phyloP scores from a whole-genome alignment of 108 stramenopile species.

The Conticribra weissflogii region DNA sequence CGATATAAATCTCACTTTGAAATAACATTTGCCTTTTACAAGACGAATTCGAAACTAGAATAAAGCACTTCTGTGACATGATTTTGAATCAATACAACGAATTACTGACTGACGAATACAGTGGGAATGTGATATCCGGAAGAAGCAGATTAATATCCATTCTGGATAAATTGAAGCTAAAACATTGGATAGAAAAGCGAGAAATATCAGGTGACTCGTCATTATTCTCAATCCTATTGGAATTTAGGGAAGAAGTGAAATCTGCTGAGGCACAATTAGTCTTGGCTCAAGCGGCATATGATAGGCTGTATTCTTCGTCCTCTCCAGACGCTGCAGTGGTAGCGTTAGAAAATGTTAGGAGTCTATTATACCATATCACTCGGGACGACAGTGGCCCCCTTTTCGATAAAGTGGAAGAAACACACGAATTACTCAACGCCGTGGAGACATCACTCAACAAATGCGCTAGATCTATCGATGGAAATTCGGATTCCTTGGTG shows the following conservation, averaged over 20 bases:
- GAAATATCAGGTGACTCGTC: constrained; percentile 37
- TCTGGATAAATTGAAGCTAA: constrained; percentile 14
- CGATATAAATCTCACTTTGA: not conserved
- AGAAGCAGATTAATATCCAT: constrained; percentile 12
- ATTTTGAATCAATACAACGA: constrained; percentile 32
- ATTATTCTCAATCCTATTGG: constrained; percentile 53
- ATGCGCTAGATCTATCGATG: constrained; percentile 66
- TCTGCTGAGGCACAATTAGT: constrained; percentile 54
- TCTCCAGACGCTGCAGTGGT: constrained; percentile 60
- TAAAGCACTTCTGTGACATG: constrained; percentile 46
- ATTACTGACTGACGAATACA: constrained; percentile 9
- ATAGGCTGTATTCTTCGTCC: constrained; percentile 58
- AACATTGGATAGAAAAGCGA: constrained; percentile 20
- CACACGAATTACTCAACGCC: constrained; percentile 73
- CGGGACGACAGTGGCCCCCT: constrained; percentile 36
- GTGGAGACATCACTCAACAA: constrained; percentile 62
- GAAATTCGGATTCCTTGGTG: constrained; percentile 54
- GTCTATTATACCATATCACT: constrained; percentile 57
- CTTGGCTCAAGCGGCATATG: constrained; percentile 60
- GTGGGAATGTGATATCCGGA: constrained; percentile 1
- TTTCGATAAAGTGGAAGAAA: constrained; percentile 55
- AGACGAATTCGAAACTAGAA: constrained; percentile 65
- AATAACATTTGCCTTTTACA: not conserved
- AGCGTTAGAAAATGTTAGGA: constrained; percentile 62
- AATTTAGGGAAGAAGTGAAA: constrained; percentile 58